These are phyloP conservation scores for Cymbopogon citratus DNA, from an alignment of 176 grass and related monocot genomes.

Conservation along the genomic window DNA sequence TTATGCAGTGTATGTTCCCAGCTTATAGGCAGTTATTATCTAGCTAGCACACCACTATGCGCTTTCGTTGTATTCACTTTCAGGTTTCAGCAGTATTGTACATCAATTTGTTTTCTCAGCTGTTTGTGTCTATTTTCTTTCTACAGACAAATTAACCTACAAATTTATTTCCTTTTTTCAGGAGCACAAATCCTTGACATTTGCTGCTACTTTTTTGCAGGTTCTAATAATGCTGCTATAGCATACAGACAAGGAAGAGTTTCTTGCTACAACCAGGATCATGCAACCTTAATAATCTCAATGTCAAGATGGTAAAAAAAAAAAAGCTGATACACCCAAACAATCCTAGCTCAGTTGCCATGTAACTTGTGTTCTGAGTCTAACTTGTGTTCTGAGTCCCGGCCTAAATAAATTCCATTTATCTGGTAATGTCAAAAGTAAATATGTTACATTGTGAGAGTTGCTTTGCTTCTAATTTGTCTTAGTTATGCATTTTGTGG, in stretches of 20 bases:
- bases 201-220: background rate
- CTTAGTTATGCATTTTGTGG: background rate
- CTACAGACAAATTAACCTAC: background rate
- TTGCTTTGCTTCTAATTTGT: background rate
- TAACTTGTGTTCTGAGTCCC: too few species aligned
- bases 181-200: background rate
- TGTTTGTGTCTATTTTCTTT: background rate
- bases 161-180: background rate
- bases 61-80: too few species aligned
- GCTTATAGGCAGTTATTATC: background rate
- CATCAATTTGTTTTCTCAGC: background rate
- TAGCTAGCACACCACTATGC: too few species aligned
- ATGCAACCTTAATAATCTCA: background rate
- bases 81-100: background rate
- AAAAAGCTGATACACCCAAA: background rate
- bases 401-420: background rate
- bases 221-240: background rate
- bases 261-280: background rate
- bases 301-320: background rate
- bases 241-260: background rate
- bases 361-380: background rate
- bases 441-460: background rate
- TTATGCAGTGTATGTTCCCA: background rate
- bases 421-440: background rate
- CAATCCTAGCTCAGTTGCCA: background rate